Conservation (phyloP, 2,329 filamentous ascomycete species). For the Xylariaceae sp. region DNA sequence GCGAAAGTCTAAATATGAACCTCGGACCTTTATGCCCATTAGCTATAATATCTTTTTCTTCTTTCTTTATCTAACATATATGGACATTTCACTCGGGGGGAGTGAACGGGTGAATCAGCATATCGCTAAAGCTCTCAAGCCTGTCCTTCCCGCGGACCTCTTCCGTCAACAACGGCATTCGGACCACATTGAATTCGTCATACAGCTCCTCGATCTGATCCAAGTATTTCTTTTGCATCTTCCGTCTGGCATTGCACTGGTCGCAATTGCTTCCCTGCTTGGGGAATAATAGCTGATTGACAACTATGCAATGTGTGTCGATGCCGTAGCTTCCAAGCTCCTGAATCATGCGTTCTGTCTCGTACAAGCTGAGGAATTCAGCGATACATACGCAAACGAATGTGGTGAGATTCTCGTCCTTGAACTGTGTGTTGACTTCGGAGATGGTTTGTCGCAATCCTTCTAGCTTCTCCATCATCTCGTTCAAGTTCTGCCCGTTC, state of each 20-base stretch:
- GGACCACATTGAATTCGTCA: conserved; percentile 98
- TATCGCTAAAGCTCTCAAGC: conserved; percentile 83
- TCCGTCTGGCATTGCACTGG: conserved; percentile 88
- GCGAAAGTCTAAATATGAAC: too few species aligned
- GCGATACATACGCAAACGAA: conserved; percentile 99
- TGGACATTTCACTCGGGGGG: conserved; percentile 58
- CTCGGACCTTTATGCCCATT: too few species aligned
- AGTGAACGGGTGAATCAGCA: conserved; percentile 73
- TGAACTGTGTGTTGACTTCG: conserved; percentile 98
- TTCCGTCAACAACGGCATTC: conserved; percentile 94
- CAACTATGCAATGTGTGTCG: conserved; percentile 95
- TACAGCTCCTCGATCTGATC: conserved; percentile 98
- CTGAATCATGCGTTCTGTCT: conserved; percentile 99
- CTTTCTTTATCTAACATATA: too few species aligned
- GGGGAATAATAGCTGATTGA: conserved; percentile 96
- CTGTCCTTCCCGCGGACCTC: conserved; percentile 95
- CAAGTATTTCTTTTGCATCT: conserved; percentile 99
- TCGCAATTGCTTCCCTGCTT: conserved; percentile 81
- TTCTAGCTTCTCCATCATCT: conserved; percentile 94
- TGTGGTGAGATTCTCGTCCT: conserved; percentile 90
- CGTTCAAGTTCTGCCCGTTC: conserved; percentile 87
- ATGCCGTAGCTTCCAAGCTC: conserved; percentile 90
- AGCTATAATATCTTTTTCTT: too few species aligned
- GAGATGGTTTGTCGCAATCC: conserved; percentile 85
- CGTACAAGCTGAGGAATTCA: conserved; percentile 93